Base-by-base conservation (phyloP, 495 filamentous ascomycete genomes). In the Pseudomonodictys pantanalensis region DNA sequence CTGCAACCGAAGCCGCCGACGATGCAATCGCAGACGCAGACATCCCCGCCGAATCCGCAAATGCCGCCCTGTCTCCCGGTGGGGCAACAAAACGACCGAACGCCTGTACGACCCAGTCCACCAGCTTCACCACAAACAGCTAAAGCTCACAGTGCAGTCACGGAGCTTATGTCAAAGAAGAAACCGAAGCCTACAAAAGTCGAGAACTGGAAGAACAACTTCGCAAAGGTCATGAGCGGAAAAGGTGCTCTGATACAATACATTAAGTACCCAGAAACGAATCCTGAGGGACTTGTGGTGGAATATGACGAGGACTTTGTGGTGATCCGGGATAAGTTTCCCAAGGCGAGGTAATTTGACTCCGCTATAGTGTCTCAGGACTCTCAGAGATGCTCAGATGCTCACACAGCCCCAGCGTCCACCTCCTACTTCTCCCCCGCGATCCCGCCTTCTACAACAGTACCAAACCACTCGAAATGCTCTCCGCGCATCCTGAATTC, bases 391-490 rank as follows among this genome's bases (percentile, higher is more conserved):
- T 35, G 9, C 26, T 38, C 18, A 11, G 7, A 35, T 39, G 83
- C 90, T 28, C 8, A 23, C 26, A 38, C 15, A 12, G 15, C 41
- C 41, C 47, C 20, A 82, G 80, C 11, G 75, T 97, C 6, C 93
- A 98, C 72, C 76, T 90, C 0, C 89, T 98, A 12, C 82, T 98
- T 9, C 82, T 98, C 2, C 90, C 92, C 9, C 87, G 92, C 22
- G 81, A 88, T 38, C 71, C 77, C 0, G 61, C 75, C 1, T 85
- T 85, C 66, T 81, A 77, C 58, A 70, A 77, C 75, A 83, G 11
- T 88, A 95, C 58, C n/a, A n/a, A n/a, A n/a, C 91, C 92, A 0
- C 86, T 92, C 72, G 82, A 89, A 2, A 91, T 90, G 9, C 85
- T 97, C 60, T 73, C 83, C 18, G 33, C 30, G 0, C 85, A 96